Evolutionary conservation across 2,329 filamentous ascomycete genomes (phyloP).

Genomic region (Epichloe amarillans): DNA sequence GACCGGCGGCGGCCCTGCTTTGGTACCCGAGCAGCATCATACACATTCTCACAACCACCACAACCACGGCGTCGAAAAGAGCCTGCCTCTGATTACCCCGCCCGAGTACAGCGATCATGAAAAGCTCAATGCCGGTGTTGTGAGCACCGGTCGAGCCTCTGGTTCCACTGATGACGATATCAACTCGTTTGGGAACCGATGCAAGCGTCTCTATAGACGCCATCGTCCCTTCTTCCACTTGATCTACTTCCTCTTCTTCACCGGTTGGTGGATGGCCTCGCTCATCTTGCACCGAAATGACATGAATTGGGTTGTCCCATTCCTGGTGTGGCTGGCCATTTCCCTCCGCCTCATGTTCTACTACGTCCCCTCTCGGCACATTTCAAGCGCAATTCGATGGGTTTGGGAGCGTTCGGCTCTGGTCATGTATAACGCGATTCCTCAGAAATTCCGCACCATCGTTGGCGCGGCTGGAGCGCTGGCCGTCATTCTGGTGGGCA

Average conservation of each 20-base stretch:
- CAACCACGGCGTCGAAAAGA: constrained; percentile 13
- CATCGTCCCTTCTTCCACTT: constrained; percentile 34
- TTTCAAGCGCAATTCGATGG: constrained; percentile 53
- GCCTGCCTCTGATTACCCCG: constrained; percentile 12
- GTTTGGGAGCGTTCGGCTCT: constrained; percentile 55
- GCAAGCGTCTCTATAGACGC: constrained; percentile 28
- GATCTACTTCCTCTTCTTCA: constrained; percentile 30
- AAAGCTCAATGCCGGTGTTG: constrained; percentile 21
- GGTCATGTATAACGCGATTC: constrained; percentile 46
- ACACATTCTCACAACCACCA: constrained; percentile 4
- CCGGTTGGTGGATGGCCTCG: constrained; percentile 64
- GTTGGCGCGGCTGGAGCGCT: constrained; percentile 52
- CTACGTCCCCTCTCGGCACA: constrained; percentile 54
- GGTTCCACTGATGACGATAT: constrained; percentile 8
- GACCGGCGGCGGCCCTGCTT: too few relatives aligned
- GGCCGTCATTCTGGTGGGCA: constrained; percentile 61
- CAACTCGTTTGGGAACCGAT: constrained; percentile 9
- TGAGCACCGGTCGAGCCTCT: constrained; percentile 16
- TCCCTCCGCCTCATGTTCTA: constrained; percentile 62
- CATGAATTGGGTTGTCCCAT: constrained; percentile 71
- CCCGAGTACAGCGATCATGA: constrained; percentile 28
- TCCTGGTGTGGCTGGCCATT: constrained; percentile 66
- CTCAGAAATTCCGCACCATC: constrained; percentile 50
- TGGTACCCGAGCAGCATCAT: too few relatives aligned
- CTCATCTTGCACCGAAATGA: constrained; percentile 59